Percentiles rank a stretch among this genome's conserved stretches.
phyloP scores from a whole-genome alignment of 148 eudicot species.

The Tetragonia tetragonoides region DNA sequence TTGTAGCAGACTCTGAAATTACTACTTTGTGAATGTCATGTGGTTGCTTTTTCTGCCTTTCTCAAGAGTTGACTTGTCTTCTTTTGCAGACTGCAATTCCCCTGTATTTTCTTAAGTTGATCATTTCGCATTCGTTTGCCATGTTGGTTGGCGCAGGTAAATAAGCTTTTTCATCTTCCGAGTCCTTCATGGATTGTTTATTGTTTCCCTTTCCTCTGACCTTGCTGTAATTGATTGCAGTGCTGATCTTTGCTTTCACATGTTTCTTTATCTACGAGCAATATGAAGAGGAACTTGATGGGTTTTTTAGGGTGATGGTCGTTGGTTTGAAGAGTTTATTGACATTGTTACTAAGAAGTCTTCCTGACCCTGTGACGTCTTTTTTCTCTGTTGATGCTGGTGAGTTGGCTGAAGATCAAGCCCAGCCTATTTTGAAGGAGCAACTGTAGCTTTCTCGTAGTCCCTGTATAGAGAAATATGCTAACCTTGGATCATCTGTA shows the following conservation, averaged over 20 bases:
- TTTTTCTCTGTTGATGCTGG: conserved; percentile 25
- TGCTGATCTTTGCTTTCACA: conserved; percentile 58
- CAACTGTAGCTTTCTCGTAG: background rate
- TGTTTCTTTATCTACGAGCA: conserved; percentile 80
- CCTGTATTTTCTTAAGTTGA: conserved; percentile 52
- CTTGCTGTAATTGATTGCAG: conserved; percentile 41
- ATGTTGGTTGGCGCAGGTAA: conserved; percentile 66
- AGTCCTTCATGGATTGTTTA: background rate
- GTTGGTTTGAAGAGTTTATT: conserved; percentile 20
- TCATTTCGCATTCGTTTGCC: conserved; percentile 45
- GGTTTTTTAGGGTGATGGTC: conserved; percentile 9
- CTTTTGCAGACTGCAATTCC: conserved; percentile 50
- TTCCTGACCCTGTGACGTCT: conserved; percentile 25
- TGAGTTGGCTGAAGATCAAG: conserved; percentile 15
- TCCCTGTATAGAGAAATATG: conserved; percentile 8
- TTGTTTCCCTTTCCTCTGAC: conserved; percentile 7
- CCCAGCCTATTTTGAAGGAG: conserved; percentile 9
- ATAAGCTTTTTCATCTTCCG: background rate
- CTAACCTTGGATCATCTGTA: conserved; percentile 9
- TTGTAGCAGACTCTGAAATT: background rate
- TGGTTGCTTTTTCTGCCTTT: background rate
- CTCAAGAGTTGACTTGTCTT: conserved; percentile 12
- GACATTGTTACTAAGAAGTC: conserved; percentile 28
- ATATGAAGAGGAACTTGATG: conserved; percentile 59
- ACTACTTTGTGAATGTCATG: background rate